Evolutionary conservation across 177 flowering plant genomes (phyloP).

Genomic region (Tripterygium wilfordii): DNA sequence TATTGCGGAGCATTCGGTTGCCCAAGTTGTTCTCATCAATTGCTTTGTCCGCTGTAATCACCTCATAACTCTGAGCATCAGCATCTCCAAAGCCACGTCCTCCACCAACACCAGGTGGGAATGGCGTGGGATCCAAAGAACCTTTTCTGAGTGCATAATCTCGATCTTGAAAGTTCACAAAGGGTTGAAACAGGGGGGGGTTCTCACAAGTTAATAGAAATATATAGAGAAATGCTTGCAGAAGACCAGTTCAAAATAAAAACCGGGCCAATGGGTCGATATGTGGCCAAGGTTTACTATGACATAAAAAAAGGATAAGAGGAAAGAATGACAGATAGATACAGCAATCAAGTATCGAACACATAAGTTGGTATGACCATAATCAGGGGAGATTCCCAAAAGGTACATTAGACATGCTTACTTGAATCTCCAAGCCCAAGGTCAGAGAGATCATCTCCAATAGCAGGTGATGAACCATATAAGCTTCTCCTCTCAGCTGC

Average conservation of each 20-base stretch:
- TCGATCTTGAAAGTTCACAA: slow-evolving; percentile 61
- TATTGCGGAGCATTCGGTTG: slow-evolving; percentile 93
- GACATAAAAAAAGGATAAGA: background rate
- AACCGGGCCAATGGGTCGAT: too few relatives aligned
- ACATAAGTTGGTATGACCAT: background rate
- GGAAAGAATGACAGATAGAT: background rate
- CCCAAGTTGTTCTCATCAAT: slow-evolving; percentile 96
- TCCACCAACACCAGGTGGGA: slow-evolving; percentile 97
- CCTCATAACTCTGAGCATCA: slow-evolving; percentile 54
- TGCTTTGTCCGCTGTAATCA: slow-evolving; percentile 85
- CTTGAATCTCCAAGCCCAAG: slow-evolving; percentile 60
- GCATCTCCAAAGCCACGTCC: slow-evolving; percentile 57
- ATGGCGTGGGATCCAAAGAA: slow-evolving; percentile 77
- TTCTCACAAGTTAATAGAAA: slow-evolving; percentile 47
- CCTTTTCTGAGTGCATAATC: slow-evolving; percentile 57
- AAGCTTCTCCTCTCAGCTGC: slow-evolving; percentile 97
- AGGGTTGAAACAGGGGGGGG: slow-evolving; percentile 23
- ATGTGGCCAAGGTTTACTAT: too few relatives aligned
- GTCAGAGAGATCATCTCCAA: slow-evolving; percentile 48
- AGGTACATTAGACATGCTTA: too few relatives aligned
- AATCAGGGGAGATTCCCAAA: too few relatives aligned
- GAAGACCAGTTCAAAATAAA: too few relatives aligned
- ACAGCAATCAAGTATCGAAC: too few relatives aligned
- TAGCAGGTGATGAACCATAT: slow-evolving; percentile 73
- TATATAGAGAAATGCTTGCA: slow-evolving; percentile 17